Conservation (phyloP, 1,284 basidiomycete genomes). For the Trametes pubescens region DNA sequence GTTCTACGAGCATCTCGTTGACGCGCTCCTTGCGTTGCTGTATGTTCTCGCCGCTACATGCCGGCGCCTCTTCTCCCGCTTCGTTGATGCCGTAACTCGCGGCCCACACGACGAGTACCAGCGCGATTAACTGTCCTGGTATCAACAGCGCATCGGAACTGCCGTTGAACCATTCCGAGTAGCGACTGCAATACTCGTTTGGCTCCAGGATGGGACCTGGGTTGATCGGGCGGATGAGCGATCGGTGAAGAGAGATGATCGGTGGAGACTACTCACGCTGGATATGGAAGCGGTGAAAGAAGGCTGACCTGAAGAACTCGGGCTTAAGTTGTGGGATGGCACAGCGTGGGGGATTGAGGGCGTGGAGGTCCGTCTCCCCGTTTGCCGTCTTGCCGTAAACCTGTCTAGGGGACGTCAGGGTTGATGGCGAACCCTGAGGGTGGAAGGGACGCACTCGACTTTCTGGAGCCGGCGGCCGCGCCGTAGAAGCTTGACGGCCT, state of each 20-base stretch:
- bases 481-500: conserved; percentile 84
- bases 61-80: conserved; percentile 58
- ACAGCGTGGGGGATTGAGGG: conserved; percentile 45
- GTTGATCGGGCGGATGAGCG: conserved; percentile 46
- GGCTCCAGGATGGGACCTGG: conserved; percentile 78
- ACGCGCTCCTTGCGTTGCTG: conserved; percentile 51
- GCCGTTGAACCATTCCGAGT: conserved; percentile 67
- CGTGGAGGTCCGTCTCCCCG: conserved; percentile 55
- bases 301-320: conserved; percentile 83
- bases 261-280: conserved; percentile 66
- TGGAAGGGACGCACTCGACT: conserved; percentile 57
- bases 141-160: conserved; percentile 58
- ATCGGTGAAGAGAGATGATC: conserved; percentile 14
- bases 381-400: conserved; percentile 50
- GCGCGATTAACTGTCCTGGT: conserved; percentile 70
- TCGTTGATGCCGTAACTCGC: conserved; percentile 87
- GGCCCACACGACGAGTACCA: conserved; percentile 85
- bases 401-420: conserved; percentile 41
- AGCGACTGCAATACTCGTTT: conserved; percentile 77
- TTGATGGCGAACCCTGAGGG: conserved; percentile 1
- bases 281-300: conserved; percentile 82
- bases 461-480: conserved; percentile 87
- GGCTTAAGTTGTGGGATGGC: conserved; percentile 75
- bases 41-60: conserved; percentile 46
- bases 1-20: conserved; percentile 71